Evolutionary conservation across 2,329 filamentous ascomycete species (phyloP).

Genomic region (Fusarium newnesense): DNA sequence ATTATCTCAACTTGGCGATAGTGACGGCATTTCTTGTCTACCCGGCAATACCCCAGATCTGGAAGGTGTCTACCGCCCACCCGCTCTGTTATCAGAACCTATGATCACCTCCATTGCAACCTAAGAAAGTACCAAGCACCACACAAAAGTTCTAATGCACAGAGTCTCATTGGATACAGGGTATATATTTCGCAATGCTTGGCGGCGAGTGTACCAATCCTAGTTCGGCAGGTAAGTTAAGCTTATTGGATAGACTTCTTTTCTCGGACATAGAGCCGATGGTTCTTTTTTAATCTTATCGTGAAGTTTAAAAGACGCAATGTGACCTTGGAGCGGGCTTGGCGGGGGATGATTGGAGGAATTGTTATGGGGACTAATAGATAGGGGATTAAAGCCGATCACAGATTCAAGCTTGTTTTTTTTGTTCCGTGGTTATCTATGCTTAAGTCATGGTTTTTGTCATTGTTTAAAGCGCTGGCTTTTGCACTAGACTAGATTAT

Average conservation of each 20-base stretch:
- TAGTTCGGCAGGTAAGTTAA: slow-evolving; percentile 12
- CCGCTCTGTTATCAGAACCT: not conserved
- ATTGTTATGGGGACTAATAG: not conserved
- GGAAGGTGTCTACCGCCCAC: slow-evolving; percentile 20
- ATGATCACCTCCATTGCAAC: not conserved
- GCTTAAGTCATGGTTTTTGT: not conserved
- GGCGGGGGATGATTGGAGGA: slow-evolving; percentile 8
- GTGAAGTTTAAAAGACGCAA: slow-evolving; percentile 21
- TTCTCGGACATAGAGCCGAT: not conserved
- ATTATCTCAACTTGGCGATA: slow-evolving; percentile 29
- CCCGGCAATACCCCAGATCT: slow-evolving; percentile 8
- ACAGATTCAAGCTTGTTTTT: not conserved
- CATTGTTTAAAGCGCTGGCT: too few relatives aligned
- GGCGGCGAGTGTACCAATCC: slow-evolving; percentile 6
- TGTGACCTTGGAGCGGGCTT: not conserved
- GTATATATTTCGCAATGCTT: slow-evolving; percentile 2
- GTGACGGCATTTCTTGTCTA: slow-evolving; percentile 10
- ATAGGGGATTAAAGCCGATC: not conserved
- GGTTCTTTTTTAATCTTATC: slow-evolving; percentile 18
- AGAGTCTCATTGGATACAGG: not conserved
- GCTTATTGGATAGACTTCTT: slow-evolving; percentile 12
- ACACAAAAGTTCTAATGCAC: slow-evolving; percentile 14
- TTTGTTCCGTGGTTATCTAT: not conserved
- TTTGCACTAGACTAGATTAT: too few relatives aligned
- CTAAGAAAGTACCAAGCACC: not conserved